Evolutionary conservation across 1,139 yeast species (phyloP), one percentile per base, ranked within the genome.

Genomic region (Wickerhamiella pararugosa): DNA sequence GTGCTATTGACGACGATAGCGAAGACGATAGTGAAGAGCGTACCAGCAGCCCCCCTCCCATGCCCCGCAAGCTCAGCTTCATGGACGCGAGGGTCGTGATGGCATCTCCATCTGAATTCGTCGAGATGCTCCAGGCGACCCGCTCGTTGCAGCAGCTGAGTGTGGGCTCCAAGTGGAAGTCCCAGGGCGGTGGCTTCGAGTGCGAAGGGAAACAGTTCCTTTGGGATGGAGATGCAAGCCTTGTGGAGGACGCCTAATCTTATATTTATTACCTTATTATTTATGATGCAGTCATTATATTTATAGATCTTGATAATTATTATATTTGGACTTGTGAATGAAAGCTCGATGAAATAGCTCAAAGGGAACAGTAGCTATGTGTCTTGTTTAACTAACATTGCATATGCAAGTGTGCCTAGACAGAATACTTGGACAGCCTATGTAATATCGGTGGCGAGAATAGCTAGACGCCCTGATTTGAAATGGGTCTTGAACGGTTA

Each of bases 91-190:
- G 43, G 37, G 34, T 40, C 27, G 48, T 56, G 9, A 46, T 53
- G 25, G 51, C 52, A 33, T 51, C 55, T 1, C 62, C 62, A 9
- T 43, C 51, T 25, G 66, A 63, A 47, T 49, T 64, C 36, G 49
- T 63, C 10, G 62, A 58, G 43, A 63, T 63, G 40, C 53, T 64
- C 29, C 64, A 63, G 45, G 69, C 68, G 28, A 61, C 67, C 29
- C 54, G 66, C 25, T 59, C 65, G 25, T 52, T 64, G 36, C 68
- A 64, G 53, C 63, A 60, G 46, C 51, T 64, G 35, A 57, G 63
- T 2, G 54, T 57, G 4, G 61, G 58, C 29, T 40, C 44, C 7
- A 4, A 48, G 45, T 25, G 59, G 59, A 5, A 47, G 53, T 5
- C 42, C 51, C 45, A 48, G 8, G 61, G 59, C 29, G 62, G 62